phyloP scores from a whole-genome alignment of 2,329 filamentous ascomycete genomes.

The Biscogniauxia sp. region DNA sequence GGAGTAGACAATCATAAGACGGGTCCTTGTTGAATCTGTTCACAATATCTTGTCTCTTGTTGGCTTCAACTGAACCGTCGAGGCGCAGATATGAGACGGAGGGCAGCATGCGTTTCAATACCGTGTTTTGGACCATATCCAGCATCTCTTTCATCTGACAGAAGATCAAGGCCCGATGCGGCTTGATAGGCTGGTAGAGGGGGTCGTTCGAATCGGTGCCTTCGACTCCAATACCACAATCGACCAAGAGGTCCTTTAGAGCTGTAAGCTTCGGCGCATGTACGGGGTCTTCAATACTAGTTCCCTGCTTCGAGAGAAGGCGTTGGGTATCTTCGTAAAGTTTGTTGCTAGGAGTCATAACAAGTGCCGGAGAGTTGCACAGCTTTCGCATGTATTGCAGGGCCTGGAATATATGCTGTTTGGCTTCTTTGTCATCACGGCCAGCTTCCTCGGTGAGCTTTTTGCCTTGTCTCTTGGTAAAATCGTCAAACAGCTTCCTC shows the following conservation, averaged over 20 bases:
- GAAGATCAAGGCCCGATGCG: constrained; percentile 93
- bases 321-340: constrained; percentile 86
- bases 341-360: constrained; percentile 91
- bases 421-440: constrained; percentile 84
- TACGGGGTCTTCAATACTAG: constrained; percentile 75
- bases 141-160: constrained; percentile 99
- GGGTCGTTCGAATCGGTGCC: constrained; percentile 58
- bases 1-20: constrained; percentile 87
- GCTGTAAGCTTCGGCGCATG: constrained; percentile 94
- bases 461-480: constrained; percentile 89
- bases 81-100: constrained; percentile 91
- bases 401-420: constrained; percentile 98
- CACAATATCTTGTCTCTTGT: constrained; percentile 93
- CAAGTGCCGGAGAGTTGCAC: constrained; percentile 94
- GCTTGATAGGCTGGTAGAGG: constrained; percentile 80
- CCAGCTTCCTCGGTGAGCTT: constrained; percentile 81
- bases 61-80: constrained; percentile 89
- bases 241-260: constrained; percentile 88
- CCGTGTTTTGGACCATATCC: constrained; percentile 95
- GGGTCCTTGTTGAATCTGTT: constrained; percentile 99
- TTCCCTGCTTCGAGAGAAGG: constrained; percentile 74
- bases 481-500: constrained; percentile 93
- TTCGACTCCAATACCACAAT: constrained; percentile 90
- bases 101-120: constrained; percentile 86
- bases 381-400: constrained; percentile 99